Conservation (phyloP, 73 alveolate species). For the Durusdinium trenchii region DNA sequence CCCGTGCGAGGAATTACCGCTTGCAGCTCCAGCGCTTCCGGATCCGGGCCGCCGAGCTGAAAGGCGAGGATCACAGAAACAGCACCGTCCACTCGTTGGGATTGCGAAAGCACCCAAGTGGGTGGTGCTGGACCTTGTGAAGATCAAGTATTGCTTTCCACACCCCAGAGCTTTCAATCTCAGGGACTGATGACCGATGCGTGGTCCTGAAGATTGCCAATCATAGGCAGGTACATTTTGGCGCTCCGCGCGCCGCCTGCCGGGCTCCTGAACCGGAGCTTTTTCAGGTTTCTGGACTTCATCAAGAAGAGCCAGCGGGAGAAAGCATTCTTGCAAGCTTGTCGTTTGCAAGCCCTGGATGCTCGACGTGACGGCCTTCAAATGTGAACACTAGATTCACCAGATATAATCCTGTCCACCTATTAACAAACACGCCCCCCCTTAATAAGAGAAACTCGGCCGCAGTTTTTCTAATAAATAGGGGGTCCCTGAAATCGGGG, state of each 20-base stretch:
- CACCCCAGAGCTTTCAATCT: too few relatives aligned
- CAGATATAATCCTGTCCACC: too few relatives aligned
- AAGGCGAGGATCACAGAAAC: conserved; percentile 9
- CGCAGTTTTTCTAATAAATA: too few relatives aligned
- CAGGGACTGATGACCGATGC: conserved; percentile 60
- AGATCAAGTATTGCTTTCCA: too few relatives aligned
- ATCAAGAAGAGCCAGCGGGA: conserved; percentile 85
- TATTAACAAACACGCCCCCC: too few relatives aligned
- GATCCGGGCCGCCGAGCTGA: conserved; percentile 80
- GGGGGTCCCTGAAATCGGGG: too few relatives aligned
- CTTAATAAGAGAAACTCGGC: too few relatives aligned
- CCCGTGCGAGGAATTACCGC: conserved; percentile 30
- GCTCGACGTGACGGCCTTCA: too few relatives aligned
- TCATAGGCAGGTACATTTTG: conserved; percentile 24
- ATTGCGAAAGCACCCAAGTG: too few relatives aligned
- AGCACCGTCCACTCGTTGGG: not conserved
- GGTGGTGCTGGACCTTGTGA: not conserved
- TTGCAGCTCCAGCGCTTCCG: conserved; percentile 50
- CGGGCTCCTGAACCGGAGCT: not conserved
- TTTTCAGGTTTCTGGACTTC: conserved; percentile 62
- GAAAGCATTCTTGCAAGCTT: conserved; percentile 73
- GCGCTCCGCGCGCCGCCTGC: too few relatives aligned
- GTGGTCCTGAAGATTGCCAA: conserved; percentile 81
- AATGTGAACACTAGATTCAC: too few relatives aligned
- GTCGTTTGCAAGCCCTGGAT: conserved; percentile 81